Percentiles rank a stretch among this genome's conserved stretches.
These are phyloP conservation scores for Clarireedia monteithiana DNA, from an alignment of 2,329 filamentous ascomycete species.

Conservation along the genomic window DNA sequence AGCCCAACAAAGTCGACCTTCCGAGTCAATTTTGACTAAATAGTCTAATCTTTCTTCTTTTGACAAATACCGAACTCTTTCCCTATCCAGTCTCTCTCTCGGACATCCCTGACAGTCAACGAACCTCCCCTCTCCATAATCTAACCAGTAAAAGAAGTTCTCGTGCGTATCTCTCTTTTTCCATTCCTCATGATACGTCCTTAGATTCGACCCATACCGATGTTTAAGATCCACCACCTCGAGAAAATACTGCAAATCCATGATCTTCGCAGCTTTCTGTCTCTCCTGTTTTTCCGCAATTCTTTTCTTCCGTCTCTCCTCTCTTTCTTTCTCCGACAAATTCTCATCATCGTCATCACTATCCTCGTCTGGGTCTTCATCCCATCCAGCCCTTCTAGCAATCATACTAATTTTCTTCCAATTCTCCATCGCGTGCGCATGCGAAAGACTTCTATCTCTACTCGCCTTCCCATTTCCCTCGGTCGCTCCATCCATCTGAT, in stretches of 20 bases:
- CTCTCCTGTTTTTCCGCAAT: constrained; percentile 47
- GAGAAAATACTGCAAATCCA: constrained; percentile 77
- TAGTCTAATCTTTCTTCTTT: constrained; percentile 77
- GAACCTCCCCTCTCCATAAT: constrained; percentile 66
- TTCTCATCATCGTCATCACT: constrained; percentile 12
- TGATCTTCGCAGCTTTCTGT: constrained; percentile 63
- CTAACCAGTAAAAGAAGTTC: constrained; percentile 93
- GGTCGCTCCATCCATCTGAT: constrained; percentile 3
- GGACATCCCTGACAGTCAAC: constrained; percentile 66
- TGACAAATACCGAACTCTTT: constrained; percentile 77
- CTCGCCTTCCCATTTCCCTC: constrained; percentile 8
- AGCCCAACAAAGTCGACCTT: constrained; percentile 77
- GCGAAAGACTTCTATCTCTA: constrained; percentile 8
- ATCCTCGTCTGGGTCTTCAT: constrained; percentile 39
- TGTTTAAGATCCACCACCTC: constrained; percentile 86
- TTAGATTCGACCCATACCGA: constrained; percentile 57
- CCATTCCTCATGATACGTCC: constrained; percentile 79
- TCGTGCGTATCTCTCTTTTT: constrained; percentile 67
- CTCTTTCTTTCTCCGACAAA: constrained; percentile 32
- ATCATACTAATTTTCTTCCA: constrained; percentile 71
- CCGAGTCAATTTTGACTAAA: constrained; percentile 64
- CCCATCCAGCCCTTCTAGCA: constrained; percentile 62
- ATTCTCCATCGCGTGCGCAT: constrained; percentile 47
- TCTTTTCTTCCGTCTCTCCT: constrained; percentile 33
- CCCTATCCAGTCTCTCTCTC: constrained; percentile 64